Conservation (phyloP, 2,329 filamentous ascomycete species). For the Escovopsis weberi region DNA sequence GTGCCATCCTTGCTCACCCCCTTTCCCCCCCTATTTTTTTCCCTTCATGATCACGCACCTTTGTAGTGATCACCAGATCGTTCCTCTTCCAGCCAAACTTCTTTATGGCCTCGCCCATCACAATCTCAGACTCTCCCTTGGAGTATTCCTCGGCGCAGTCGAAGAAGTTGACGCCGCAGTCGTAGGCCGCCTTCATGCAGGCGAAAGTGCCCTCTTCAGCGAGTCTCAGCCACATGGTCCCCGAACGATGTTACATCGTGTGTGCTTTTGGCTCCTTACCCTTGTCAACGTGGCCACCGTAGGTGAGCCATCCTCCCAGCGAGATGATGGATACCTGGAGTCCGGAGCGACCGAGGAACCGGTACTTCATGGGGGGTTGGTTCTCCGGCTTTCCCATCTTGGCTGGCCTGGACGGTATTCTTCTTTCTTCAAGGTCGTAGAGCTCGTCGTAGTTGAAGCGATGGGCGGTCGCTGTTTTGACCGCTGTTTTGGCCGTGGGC, state of each 20-base stretch:
- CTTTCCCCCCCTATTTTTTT: too few species aligned
- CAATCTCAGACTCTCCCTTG: conserved; percentile 45
- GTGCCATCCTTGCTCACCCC: too few species aligned
- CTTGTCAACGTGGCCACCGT: conserved; percentile 57
- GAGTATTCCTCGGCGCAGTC: conserved; percentile 45
- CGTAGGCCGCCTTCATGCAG: conserved; percentile 47
- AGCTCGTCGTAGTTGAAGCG: too few species aligned
- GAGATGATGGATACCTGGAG: conserved; percentile 62
- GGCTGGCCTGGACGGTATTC: not conserved
- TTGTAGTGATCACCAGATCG: conserved; percentile 47
- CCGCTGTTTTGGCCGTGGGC: too few species aligned
- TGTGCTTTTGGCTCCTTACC: conserved; percentile 25
- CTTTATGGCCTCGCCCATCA: conserved; percentile 46
- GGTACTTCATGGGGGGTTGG: conserved; percentile 49
- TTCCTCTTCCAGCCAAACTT: conserved; percentile 47
- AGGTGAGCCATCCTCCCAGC: conserved; percentile 59
- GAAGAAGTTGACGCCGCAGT: conserved; percentile 48
- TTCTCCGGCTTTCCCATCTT: conserved; percentile 27
- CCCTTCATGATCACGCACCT: conserved; percentile 20
- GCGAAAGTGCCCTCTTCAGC: conserved; percentile 26
- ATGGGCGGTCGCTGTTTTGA: too few species aligned
- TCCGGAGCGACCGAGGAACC: conserved; percentile 55
- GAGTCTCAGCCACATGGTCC: not conserved
- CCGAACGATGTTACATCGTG: not conserved
- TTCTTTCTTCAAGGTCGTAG: too few species aligned